phyloP scores from a whole-genome alignment of 495 filamentous ascomycete genomes.

The Schizothecium vesticola region DNA sequence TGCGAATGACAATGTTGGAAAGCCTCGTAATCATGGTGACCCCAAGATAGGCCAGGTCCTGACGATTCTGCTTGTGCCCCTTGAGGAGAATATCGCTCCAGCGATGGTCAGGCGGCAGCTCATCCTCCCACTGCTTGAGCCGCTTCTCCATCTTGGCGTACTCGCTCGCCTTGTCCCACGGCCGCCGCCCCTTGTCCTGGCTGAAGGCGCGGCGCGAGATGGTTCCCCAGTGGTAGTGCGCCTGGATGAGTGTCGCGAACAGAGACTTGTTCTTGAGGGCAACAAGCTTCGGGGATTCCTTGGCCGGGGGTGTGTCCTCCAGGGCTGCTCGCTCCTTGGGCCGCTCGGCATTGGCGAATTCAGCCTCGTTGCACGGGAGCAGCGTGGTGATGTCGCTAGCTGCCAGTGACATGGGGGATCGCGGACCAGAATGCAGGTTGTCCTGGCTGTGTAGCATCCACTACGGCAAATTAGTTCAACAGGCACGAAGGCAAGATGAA shows the following conservation, averaged over 20 bases:
- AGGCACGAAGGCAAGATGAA: background rate
- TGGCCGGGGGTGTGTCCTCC: constrained; percentile 43
- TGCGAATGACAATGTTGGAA: constrained; percentile 47
- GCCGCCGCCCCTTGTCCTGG: constrained; percentile 32
- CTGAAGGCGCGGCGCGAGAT: constrained; percentile 40
- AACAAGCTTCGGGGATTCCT: constrained; percentile 38
- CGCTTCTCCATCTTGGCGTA: constrained; percentile 34
- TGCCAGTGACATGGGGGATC: constrained; percentile 41
- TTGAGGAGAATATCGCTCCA: constrained; percentile 41
- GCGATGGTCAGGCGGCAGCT: constrained; percentile 38
- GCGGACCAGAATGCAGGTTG: constrained; percentile 45
- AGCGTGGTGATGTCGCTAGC: constrained; percentile 46
- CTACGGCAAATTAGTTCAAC: constrained; percentile 18
- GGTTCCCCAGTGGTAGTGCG: constrained; percentile 45
- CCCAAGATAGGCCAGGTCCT: constrained; percentile 46
- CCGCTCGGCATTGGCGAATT: constrained; percentile 39
- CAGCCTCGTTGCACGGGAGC: constrained; percentile 43
- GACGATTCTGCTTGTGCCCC: constrained; percentile 37
- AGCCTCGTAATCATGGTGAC: constrained; percentile 45
- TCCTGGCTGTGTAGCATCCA: constrained; percentile 52
- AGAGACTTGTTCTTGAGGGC: constrained; percentile 37
- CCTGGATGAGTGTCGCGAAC: constrained; percentile 47
- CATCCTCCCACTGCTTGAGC: constrained; percentile 39
- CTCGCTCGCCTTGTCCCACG: constrained; percentile 39
- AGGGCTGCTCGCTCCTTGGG: constrained; percentile 46